Percentiles rank a stretch among this genome's conserved stretches.
These are phyloP conservation scores for Passiflora organensis DNA, from an alignment of 345 rosid genomes.

Conservation along the genomic window DNA sequence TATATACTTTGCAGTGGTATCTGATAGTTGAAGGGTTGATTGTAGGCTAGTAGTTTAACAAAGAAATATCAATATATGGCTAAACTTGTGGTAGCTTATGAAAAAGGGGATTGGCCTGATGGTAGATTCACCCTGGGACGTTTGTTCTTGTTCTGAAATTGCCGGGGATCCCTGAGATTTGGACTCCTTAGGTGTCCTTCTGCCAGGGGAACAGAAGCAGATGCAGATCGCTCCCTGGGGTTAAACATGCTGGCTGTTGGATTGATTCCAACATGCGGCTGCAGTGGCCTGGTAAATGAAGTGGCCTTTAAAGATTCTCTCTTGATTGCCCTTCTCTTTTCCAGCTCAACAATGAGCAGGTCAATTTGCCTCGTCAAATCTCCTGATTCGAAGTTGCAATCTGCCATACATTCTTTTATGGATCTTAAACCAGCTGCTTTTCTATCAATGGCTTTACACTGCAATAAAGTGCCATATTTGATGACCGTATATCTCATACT, in stretches of 20 bases:
- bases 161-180: neutral
- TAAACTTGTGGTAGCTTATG: neutral
- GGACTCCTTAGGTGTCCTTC: neutral
- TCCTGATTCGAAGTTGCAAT: conserved; percentile 20
- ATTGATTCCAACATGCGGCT: neutral
- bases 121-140: conserved; percentile 12
- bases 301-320: neutral
- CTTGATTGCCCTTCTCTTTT: conserved; percentile 12
- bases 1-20: neutral
- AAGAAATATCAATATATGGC: neutral
- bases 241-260: no score
- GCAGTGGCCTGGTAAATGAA: neutral
- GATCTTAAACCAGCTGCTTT: conserved; percentile 14
- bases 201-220: no score
- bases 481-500: no score
- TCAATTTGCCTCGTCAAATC: neutral
- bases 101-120: neutral
- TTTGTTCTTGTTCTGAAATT: conserved; percentile 5
- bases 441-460: conserved; percentile 17
- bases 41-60: neutral
- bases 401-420: conserved; percentile 18
- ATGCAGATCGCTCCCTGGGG: no score
- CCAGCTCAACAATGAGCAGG: conserved; percentile 10
- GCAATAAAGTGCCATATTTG: conserved; percentile 2
- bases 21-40: no score